phyloP scores from a whole-genome alignment of 2,329 filamentous ascomycete species.

The Coniochaeta sp. region DNA sequence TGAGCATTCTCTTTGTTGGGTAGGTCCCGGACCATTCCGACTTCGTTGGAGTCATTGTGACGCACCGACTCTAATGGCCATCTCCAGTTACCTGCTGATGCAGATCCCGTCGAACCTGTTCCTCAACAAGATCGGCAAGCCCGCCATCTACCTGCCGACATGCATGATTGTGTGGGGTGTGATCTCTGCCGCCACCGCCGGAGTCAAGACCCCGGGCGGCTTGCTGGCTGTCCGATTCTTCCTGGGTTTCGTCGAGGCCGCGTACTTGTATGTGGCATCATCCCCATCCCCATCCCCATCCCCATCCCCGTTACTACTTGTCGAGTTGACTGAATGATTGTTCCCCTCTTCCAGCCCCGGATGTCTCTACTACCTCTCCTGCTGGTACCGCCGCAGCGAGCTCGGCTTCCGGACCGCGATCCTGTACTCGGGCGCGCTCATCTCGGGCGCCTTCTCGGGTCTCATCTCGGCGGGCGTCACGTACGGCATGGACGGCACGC shows the following conservation, averaged over 20 bases:
- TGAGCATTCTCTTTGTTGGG: constrained; percentile 45
- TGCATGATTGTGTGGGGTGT: constrained; percentile 42
- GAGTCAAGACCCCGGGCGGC: constrained; percentile 24
- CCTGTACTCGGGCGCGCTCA: constrained; percentile 50
- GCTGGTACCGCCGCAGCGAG: constrained; percentile 62
- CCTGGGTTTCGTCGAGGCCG: constrained; percentile 34
- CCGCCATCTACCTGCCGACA: constrained; percentile 34
- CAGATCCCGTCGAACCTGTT: constrained; percentile 44
- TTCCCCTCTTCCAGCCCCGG: constrained; percentile 24
- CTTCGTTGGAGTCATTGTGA: too few relatives aligned
- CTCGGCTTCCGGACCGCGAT: constrained; percentile 52
- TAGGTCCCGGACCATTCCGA: constrained; percentile 14
- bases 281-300: too few relatives aligned
- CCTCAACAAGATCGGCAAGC: constrained; percentile 43
- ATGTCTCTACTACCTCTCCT: constrained; percentile 47
- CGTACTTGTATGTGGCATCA: constrained; percentile 16
- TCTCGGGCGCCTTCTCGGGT: constrained; percentile 61
- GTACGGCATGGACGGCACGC: constrained; percentile 45
- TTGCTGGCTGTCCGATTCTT: constrained; percentile 34
- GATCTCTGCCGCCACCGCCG: constrained; percentile 34
- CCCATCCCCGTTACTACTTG: background rate
- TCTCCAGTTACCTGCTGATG: constrained; percentile 36
- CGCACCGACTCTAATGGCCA: background rate
- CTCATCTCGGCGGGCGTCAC: constrained; percentile 53
- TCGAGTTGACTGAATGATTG: constrained; percentile 3